Conservation (phyloP, 345 rosid species). For the Eucalyptus pumila region DNA sequence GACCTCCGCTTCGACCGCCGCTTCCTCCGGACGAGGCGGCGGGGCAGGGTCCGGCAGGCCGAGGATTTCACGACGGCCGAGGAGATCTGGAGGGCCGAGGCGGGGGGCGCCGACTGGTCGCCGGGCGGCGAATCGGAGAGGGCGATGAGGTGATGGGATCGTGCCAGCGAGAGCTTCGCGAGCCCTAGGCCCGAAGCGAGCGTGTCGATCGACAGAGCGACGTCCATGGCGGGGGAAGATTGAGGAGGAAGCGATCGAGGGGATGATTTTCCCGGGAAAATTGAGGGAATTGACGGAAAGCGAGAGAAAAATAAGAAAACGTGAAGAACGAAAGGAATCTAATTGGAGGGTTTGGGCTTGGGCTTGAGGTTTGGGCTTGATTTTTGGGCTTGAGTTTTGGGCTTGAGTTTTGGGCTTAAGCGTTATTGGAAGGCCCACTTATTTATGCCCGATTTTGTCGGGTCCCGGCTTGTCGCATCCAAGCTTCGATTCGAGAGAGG, state of each 20-base stretch:
- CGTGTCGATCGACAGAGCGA: constrained; percentile 37
- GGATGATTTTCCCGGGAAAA: not conserved
- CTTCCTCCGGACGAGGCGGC: constrained; percentile 39
- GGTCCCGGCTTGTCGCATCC: not conserved
- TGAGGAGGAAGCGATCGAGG: not conserved
- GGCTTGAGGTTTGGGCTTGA: not conserved
- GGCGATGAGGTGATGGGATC: constrained; percentile 11
- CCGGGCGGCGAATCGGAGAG: not conserved
- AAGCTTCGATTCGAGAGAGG: not conserved
- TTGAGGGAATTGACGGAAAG: not conserved
- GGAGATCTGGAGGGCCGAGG: not conserved
- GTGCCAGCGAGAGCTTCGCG: constrained; percentile 16
- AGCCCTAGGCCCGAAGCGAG: constrained; percentile 28
- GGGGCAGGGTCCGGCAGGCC: constrained; percentile 20
- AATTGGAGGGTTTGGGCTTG: not conserved
- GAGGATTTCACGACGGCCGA: constrained; percentile 28
- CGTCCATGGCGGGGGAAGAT: constrained; percentile 27
- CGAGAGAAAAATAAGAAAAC: not conserved
- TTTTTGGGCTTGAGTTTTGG: fast-evolving
- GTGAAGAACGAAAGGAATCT: not conserved
- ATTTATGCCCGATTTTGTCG: not conserved
- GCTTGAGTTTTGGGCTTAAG: not conserved
- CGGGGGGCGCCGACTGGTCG: not conserved
- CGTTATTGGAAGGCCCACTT: not conserved
- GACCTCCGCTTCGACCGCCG: constrained; percentile 45